Evolutionary conservation across 1,284 basidiomycete genomes (phyloP).

Genomic region (Trichosporon sp.): DNA sequence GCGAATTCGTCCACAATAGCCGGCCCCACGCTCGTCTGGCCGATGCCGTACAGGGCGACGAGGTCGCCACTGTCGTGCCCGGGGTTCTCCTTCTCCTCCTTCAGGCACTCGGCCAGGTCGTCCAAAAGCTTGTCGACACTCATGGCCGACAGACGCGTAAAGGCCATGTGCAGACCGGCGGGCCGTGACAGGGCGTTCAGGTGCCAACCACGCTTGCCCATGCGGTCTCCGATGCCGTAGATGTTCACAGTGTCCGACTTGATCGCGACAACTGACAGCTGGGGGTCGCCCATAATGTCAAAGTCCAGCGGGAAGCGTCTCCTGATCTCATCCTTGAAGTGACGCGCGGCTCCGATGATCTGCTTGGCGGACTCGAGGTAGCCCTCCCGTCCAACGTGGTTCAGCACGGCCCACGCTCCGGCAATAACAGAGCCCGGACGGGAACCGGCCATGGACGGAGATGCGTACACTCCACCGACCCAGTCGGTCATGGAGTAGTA

Average conservation of each 20-base stretch:
- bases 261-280: conserved; percentile 88
- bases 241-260: conserved; percentile 58
- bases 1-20: conserved; percentile 82
- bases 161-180: conserved; percentile 85
- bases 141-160: conserved; percentile 62
- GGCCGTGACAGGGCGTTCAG: conserved; percentile 77
- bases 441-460: conserved; percentile 75
- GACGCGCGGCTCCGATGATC: conserved; percentile 62
- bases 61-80: conserved; percentile 60
- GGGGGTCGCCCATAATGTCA: conserved; percentile 80
- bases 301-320: conserved; percentile 56
- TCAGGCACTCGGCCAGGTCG: conserved; percentile 64
- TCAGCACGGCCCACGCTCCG: conserved; percentile 93
- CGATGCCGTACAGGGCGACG: conserved; percentile 83
- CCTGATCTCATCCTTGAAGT: conserved; percentile 34
- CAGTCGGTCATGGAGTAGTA: conserved; percentile 79
- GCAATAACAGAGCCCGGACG: conserved; percentile 89
- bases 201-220: conserved; percentile 84
- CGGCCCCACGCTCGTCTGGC: conserved; percentile 79
- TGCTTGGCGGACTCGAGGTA: conserved; percentile 81
- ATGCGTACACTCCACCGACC: conserved; percentile 56
- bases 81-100: conserved; percentile 67
- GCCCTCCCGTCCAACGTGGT: conserved; percentile 84
- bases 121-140: conserved; percentile 53
- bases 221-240: conserved; percentile 82